Evolutionary conservation across 257 asterid genomes (phyloP), one percentile per base, ranked within the genome.

Genomic region (Ligustrum vulgare): DNA sequence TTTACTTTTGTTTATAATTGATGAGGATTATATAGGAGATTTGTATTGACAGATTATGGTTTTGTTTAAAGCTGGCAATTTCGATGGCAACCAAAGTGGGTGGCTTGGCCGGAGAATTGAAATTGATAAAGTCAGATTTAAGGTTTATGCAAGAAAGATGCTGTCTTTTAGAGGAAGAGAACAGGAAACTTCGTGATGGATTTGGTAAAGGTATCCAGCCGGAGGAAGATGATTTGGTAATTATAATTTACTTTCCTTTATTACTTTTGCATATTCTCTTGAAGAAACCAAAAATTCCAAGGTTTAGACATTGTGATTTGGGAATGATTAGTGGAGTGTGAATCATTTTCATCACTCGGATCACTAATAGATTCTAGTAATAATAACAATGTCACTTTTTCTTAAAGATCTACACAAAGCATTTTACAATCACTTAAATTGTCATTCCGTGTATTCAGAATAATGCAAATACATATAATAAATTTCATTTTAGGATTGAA

Each of bases 141-240:
- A 81, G 85, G 39, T 92, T 91, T 47, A 77, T 85, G 91, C 97
- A 91, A 81, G 98, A 92, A 75, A 82, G 96, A 25, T 94, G 95
- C 79, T 78, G 80, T 45, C 67, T 94, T 10, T 75, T 94, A 23
- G 98, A 92, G 83, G 99, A 91, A 77, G 99, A 95, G 82, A 95
- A 95, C 78, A 83, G 75, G 69, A 89, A 86, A 77, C 97, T 95
- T 70, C 94, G 96, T 0, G 87, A 83, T 63, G 96, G 96, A 70
- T 71, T 80, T 72, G 81, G 62, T 47, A 77, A 86, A 5, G 93
- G 86, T 23, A 78, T 82, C 36, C 81, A 58, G 69, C 93, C 90
- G 16, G 97, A 92, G n/a, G 99, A 95, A 71, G 99, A 95, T 71
- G 99, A 95, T 83, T 81, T 95, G 90, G 98, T 90, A 84, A 56